Base-by-base conservation (phyloP, 2,329 filamentous ascomycete genomes). In the Dothistroma septosporum region DNA sequence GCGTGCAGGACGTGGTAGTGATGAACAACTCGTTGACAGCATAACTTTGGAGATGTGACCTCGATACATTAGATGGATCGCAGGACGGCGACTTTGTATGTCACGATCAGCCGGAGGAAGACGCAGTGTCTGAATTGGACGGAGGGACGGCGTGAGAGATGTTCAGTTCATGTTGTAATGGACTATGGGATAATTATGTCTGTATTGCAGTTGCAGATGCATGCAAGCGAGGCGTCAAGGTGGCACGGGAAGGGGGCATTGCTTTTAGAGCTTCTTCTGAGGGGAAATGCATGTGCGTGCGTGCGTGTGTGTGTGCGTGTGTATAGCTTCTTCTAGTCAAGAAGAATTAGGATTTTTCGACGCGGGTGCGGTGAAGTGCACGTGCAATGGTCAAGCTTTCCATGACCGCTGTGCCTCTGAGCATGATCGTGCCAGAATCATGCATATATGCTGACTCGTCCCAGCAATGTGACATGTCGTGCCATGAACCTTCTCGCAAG, bases 101-200 rank as follows among this genome's bases (percentile, higher is more conserved):
- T 28, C n/a, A 53, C 31, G 50, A 53, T 19, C 11, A 35, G 24
- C 31, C 50, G 19, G 31, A 19, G 12, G 24, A 53, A 1, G 28
- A 35, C 11, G 50, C 50, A 12, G 50, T n/a, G 28, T 21, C 50
- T 11, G 16, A 8, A n/a, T 4, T 21, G 50, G 50, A 21, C 14
- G n/a, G 9, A 37, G 11, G 50, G n/a, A 11, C 24, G 2, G n/a
- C 14, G 50, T 12, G 28, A 3, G n/a, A 31, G n/a, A n/a, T 53
- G 35, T 57, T 57, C 46, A 32, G 22, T 56, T 56, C 37, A 46
- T 48, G 21, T 48, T 44, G 24, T 32, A 21, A 46, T 31, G 35
- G 24, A 24, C 37, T 56, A 56, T 47, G 54, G 54, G 54, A 47
- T 57, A 53, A 35, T 44, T 57, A 57, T 47, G 53, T 41, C 35